These are phyloP conservation scores for Gossypium ekmanianum DNA, from an alignment of 345 rosid genomes.

Conservation along the genomic window DNA sequence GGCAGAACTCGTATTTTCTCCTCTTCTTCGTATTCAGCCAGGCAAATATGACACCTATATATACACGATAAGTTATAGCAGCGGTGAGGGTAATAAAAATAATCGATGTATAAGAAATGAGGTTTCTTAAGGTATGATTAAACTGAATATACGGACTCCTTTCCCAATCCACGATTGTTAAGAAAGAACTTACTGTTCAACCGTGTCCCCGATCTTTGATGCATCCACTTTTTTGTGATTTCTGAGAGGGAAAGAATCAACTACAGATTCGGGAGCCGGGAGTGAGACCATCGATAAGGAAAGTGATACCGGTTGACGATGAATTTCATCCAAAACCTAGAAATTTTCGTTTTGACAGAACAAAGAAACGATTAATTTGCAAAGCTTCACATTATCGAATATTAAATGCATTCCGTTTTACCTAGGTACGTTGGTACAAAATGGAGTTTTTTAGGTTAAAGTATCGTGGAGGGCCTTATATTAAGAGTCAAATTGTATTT, in stretches of 20 bases:
- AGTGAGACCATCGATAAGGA: conserved; percentile 48
- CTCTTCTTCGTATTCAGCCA: conserved; percentile 67
- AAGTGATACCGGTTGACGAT: conserved; percentile 53
- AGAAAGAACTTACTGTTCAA: conserved; percentile 50
- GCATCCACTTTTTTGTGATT: conserved; percentile 41
- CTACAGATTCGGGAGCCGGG: conserved; percentile 67
- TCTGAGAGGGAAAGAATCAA: conserved; percentile 62
- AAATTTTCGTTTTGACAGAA: conserved; percentile 12
- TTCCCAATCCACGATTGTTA: not conserved
- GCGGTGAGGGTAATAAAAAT: not conserved
- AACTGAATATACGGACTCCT: not conserved
- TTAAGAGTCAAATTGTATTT: too few relatives aligned
- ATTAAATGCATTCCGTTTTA: not conserved
- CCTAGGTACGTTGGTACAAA: too few relatives aligned
- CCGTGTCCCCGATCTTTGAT: conserved; percentile 28
- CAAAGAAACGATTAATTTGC: not conserved
- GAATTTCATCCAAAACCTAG: conserved; percentile 78
- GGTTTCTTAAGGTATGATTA: not conserved
- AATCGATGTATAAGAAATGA: not conserved
- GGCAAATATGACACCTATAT: conserved; percentile 65
- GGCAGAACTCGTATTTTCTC: conserved; percentile 72
- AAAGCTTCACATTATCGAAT: not conserved
- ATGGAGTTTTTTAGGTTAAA: too few relatives aligned
- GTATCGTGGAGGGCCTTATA: too few relatives aligned
- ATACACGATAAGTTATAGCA: not conserved